These are phyloP conservation scores for Psilocybe sp. DNA, from an alignment of 768 basidiomycete genomes.

Conservation along the genomic window DNA sequence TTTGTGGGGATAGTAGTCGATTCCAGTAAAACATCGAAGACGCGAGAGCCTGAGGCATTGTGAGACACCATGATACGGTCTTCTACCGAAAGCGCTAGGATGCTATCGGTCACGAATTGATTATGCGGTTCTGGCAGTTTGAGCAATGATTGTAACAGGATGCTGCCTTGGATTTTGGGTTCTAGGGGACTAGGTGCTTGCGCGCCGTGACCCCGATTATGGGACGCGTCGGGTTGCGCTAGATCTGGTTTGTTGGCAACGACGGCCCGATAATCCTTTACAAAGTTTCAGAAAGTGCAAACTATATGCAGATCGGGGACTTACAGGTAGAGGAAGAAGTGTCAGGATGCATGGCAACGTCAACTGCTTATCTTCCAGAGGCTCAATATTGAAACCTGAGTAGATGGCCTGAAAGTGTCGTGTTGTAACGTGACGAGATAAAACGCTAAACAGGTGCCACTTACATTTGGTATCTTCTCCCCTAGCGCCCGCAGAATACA, in stretches of 20 bases:
- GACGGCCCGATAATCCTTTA: constrained; percentile 25
- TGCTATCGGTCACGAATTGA: constrained; percentile 63
- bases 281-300: constrained; percentile 2
- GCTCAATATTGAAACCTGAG: constrained; percentile 53
- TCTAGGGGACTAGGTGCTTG: constrained; percentile 41
- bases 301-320: constrained; percentile 7
- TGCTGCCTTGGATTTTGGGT: constrained; percentile 78
- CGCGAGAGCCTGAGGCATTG: constrained; percentile 65
- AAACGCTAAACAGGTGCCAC: constrained; percentile 11
- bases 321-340: constrained; percentile 48
- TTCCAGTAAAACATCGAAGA: constrained; percentile 77
- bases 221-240: constrained; percentile 13
- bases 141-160: constrained; percentile 83
- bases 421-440: not conserved
- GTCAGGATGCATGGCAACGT: constrained; percentile 70
- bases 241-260: constrained; percentile 6
- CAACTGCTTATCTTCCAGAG: constrained; percentile 43
- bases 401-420: constrained; percentile 48
- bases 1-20: constrained; percentile 63
- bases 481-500: constrained; percentile 45
- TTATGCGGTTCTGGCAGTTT: constrained; percentile 66
- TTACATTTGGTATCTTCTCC: constrained; percentile 55
- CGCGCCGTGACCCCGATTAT: constrained; percentile 8
- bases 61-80: constrained; percentile 53
- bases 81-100: constrained; percentile 53